phyloP scores from a whole-genome alignment of 208 protist species.

The Naegleria lovaniensis region DNA sequence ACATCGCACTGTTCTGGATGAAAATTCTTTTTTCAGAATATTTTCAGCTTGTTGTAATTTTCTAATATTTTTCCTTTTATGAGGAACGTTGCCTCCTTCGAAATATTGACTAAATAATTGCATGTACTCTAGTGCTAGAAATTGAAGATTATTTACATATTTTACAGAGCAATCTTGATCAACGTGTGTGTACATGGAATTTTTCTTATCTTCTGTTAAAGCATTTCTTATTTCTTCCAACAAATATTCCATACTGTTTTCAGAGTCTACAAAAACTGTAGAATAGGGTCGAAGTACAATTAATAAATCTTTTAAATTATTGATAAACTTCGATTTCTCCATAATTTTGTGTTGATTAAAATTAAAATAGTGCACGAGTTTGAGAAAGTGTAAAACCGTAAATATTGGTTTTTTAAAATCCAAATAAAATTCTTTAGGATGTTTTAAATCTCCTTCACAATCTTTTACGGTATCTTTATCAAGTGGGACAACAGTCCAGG shows the following conservation, averaged over 20 bases:
- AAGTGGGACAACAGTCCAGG: neutral
- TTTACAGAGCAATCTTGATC: neutral
- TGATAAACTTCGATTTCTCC: neutral
- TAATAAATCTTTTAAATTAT: neutral
- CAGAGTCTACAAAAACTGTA: neutral
- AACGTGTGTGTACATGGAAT: neutral
- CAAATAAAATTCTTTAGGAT: neutral
- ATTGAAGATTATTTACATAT: conserved; percentile 10
- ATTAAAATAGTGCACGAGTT: neutral
- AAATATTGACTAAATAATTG: neutral
- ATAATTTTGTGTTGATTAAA: neutral
- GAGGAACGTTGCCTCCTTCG: neutral
- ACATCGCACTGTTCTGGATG: neutral
- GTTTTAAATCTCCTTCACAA: no score
- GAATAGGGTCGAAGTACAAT: neutral
- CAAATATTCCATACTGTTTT: neutral
- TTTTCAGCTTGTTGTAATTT: neutral
- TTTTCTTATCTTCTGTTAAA: neutral
- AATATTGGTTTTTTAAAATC: conserved; percentile 1
- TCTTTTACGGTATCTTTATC: neutral
- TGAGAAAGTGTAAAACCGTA: neutral
- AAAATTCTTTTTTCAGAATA: neutral
- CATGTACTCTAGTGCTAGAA: neutral
- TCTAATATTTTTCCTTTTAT: neutral
- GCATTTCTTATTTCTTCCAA: neutral